Conservation (phyloP, 148 eudicot genomes). For the Rhododendron mucronatum region DNA sequence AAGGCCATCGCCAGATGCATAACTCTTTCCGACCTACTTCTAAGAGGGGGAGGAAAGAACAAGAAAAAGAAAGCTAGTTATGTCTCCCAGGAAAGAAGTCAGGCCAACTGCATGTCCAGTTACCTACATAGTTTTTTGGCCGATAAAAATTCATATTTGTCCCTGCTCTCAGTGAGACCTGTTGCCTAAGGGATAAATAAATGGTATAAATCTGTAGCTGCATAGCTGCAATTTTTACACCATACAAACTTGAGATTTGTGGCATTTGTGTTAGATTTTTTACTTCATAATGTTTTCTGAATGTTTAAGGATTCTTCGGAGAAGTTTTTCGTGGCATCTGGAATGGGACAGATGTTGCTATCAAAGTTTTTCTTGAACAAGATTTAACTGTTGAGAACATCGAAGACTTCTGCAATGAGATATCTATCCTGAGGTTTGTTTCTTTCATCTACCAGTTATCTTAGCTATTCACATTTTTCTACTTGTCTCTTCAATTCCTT, state of each 20-base stretch:
- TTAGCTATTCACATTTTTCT: conserved; percentile 8
- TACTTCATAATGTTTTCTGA: no score
- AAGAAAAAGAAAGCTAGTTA: background rate
- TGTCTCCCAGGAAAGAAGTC: background rate
- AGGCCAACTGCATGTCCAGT: background rate
- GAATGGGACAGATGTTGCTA: conserved; percentile 97
- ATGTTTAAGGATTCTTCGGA: conserved; percentile 21
- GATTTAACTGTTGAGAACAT: conserved; percentile 84
- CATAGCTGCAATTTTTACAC: background rate
- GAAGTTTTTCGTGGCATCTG: conserved; percentile 96
- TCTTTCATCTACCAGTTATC: background rate
- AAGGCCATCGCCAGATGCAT: no score
- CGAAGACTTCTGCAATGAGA: conserved; percentile 97
- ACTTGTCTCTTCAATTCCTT: conserved; percentile 17
- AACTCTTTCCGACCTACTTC: no score
- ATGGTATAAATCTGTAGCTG: background rate
- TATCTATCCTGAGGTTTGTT: conserved; percentile 74
- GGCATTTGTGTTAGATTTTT: background rate
- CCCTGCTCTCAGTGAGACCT: background rate
- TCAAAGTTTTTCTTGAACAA: conserved; percentile 93
- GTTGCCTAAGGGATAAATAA: background rate
- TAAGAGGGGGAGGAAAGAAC: background rate
- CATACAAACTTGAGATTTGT: background rate
- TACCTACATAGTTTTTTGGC: background rate
- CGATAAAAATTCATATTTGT: background rate